phyloP scores from a whole-genome alignment of 108 stramenopile genomes.

The Skeletonema tropicum region DNA sequence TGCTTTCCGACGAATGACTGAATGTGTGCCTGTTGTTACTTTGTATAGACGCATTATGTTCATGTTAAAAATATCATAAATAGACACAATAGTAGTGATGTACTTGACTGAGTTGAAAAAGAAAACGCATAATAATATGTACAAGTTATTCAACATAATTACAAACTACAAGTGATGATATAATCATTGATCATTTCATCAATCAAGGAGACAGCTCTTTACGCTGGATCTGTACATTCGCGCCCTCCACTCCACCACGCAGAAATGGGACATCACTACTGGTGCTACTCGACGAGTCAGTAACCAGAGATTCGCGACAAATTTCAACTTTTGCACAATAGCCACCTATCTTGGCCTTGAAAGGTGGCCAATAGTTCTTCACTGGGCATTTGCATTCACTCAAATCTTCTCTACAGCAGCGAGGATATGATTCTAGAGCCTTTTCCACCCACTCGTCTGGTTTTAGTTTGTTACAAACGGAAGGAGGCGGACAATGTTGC shows the following conservation, averaged over 20 bases:
- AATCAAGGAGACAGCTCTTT: background rate
- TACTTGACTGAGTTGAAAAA: background rate
- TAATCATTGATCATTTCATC: background rate
- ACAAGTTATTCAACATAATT: background rate
- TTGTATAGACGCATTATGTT: background rate
- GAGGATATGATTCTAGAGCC: background rate
- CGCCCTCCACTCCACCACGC: background rate
- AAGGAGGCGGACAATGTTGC: background rate
- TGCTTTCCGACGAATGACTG: background rate
- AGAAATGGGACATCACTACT: background rate
- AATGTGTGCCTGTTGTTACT: background rate
- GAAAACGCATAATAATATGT: background rate
- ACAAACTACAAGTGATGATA: slow-evolving; percentile 3
- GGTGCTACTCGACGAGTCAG: background rate
- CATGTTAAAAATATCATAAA: background rate
- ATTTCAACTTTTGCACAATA: background rate
- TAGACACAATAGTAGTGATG: background rate
- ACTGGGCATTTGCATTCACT: background rate
- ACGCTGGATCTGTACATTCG: background rate
- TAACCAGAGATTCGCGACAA: background rate
- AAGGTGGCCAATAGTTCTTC: background rate
- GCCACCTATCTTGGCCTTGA: background rate
- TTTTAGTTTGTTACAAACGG: background rate
- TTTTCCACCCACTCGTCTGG: background rate
- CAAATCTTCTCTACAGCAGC: background rate